Conservation (phyloP, 352 stramenopile species). For the Phytophthora pistaciae region DNA sequence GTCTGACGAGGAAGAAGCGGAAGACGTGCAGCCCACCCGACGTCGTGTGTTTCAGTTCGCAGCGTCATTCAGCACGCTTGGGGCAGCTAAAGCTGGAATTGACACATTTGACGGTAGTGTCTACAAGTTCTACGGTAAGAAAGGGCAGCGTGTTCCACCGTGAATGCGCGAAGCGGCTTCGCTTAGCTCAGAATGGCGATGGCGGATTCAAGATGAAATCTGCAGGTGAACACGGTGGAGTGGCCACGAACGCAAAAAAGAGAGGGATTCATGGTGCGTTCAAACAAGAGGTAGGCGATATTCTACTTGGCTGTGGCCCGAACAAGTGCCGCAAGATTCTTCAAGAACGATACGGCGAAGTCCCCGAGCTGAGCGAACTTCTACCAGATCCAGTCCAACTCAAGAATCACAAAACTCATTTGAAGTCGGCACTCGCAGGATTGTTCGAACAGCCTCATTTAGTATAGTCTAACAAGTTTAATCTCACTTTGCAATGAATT, state of each 20-base stretch:
- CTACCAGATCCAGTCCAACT: neutral
- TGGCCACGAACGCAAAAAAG: neutral
- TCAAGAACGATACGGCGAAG: neutral
- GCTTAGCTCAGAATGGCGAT: neutral
- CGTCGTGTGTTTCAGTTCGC: neutral
- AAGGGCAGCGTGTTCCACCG: neutral
- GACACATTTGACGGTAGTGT: neutral
- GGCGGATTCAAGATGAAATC: neutral
- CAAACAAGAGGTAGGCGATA: neutral
- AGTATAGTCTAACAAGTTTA: neutral
- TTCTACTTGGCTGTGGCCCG: neutral
- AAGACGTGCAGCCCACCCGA: neutral
- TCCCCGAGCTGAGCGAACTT: neutral
- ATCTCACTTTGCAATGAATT: neutral
- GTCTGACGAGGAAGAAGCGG: neutral
- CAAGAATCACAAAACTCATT: neutral
- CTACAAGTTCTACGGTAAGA: neutral
- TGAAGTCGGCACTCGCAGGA: neutral
- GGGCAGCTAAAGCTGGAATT: neutral
- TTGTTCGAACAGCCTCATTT: neutral
- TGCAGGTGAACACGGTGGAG: neutral
- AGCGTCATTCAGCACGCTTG: neutral
- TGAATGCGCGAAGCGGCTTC: neutral
- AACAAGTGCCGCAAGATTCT: neutral
- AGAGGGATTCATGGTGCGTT: neutral